Evolutionary conservation across 257 asterid species (phyloP), one percentile per base, ranked within the genome.

Genomic region (Plantago ovata): DNA sequence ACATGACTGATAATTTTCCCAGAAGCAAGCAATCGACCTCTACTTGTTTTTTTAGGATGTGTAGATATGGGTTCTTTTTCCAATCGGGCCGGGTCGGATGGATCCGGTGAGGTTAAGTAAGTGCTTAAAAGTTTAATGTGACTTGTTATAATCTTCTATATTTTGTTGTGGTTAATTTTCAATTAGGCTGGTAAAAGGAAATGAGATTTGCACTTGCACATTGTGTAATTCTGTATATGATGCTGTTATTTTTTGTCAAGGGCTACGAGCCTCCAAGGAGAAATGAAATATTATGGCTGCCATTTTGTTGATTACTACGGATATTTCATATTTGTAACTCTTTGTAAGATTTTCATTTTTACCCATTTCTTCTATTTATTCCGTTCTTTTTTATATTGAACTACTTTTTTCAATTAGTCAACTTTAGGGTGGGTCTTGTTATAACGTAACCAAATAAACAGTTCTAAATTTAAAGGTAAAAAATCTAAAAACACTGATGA

Each of bases 31-130:
- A n/a, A 28, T 6, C 36, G 7, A 28, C 7, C 36, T 28, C 36
- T 28, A 28, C 36, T 28, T 28, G 36, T 28, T 28, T 19, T 59
- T 55, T 71, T 75, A 72, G 42, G 60, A 58, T 67, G 67, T 13
- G 66, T 76, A 9, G 33, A 28, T 28, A 28, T 28, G 36, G 36
- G 4, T 28, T 28, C 32, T 24, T 3, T 28, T 28, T 28, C 36
- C 36, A 8, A 28, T 28, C 36, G n/a, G n/a, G n/a, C n/a, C n/a
- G n/a, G n/a, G n/a, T n/a, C n/a, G n/a, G n/a, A n/a, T 28, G 36
- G 15, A 43, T 0, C 61, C 36, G 60, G 23, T 38, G 69, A 74
- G 74, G 69, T 62, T 44, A 72, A 74, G 62, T 66, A n/a, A n/a
- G n/a, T 40, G 24, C 1, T 21, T n/a, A n/a, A 14, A 44, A 67